Base-by-base conservation (phyloP, 2,329 filamentous ascomycete species). In the Apiospora marii region DNA sequence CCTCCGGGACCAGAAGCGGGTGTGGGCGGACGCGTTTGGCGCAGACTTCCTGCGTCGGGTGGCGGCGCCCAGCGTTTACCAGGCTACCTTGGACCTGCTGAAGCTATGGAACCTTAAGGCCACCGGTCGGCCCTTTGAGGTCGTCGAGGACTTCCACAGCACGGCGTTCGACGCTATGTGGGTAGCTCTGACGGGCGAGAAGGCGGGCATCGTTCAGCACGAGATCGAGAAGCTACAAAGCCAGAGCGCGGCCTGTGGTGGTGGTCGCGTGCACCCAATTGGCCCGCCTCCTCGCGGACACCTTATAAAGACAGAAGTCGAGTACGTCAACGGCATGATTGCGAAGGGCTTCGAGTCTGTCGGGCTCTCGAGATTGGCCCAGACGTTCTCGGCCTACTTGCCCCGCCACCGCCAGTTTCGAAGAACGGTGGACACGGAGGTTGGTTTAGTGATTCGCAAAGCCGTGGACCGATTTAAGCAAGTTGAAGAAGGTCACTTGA, bases 331-430 rank as follows among this genome's bases (percentile, higher is more conserved):
- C 22, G 46, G 10, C 19, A n/a, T 49, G 46, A 49, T 49, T n/a
- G 46, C 46, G 46, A n/a, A n/a, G 22, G n/a, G n/a, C 46, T n/a
- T 22, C 19, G 8, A 8, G 6, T n/a, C 46, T 1, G 10, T 41
- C 37, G 7, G 46, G 2, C 22, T n/a, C 7, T 22, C 46, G 7
- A 22, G 19, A n/a, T 12, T n/a, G 72, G 67, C 72, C 1, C 69
- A 71, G 24, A 74, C 71, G 30, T 48, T 74, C 1, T 71, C 73
- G 44, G 73, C 74, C 4, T 75, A 73, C n/a, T 74, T 72, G 5
- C 51, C 74, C 10, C 74, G 74, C 16, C 76, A 76, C 68, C 74
- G 76, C 58, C 70, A 67, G 22, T 73, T 76, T 69, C 67, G 73
- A 70, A 48, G 41, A 16, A 74, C 61, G 4, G 70, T 75, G 3